Base-by-base conservation (phyloP, 192 early-diverging fungal species). In the Coemansia asiatica region DNA sequence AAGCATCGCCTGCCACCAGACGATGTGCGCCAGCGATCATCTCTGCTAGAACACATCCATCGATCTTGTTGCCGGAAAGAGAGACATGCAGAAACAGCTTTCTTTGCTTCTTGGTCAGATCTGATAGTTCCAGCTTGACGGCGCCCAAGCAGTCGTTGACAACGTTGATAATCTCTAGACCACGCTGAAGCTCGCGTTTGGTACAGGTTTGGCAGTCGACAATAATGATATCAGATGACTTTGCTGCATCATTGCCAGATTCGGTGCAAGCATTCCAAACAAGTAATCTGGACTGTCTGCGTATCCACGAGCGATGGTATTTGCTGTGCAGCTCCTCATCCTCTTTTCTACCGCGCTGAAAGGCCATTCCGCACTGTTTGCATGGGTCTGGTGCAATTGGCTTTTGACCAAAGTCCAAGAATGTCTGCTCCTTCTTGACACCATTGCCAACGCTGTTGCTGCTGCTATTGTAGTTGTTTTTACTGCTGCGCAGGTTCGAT, bases 21-120 rank as follows among this genome's bases (percentile, higher is more conserved):
- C 78, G 68, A 1, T 35, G 50, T 2, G 78, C 78, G 3, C 33
- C 51, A 2, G 38, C 15, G 28, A 84, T 79, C n/a, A 44, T 28
- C 60, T 86, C 83, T 2, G 76, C 85, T 28, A 84, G 67, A 25
- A 76, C 67, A 38, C 85, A 86, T 9, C 83, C 85, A 2, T 68
- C 61, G 13, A 82, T 76, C 1, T 6, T 56, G 18, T 47, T 57
- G n/a, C 63, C 29, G 12, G 22, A 25, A 18, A 66, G 49, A 1
- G 78, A 60, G 0, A 85, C 51, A 38, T 71, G 76, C 16, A 86
- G 26, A 44, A 80, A 82, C 7, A 85, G 60, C 70, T 83, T 79
- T 38, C 76, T 66, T 27, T 73, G 59, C 7, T 46, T 55, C 1
- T 35, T 40, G 0, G 13, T 48, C 19, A 82, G 64, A 29, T 74